Base-by-base conservation (phyloP, 208 protist species). In the Wallacemonas sp. region DNA sequence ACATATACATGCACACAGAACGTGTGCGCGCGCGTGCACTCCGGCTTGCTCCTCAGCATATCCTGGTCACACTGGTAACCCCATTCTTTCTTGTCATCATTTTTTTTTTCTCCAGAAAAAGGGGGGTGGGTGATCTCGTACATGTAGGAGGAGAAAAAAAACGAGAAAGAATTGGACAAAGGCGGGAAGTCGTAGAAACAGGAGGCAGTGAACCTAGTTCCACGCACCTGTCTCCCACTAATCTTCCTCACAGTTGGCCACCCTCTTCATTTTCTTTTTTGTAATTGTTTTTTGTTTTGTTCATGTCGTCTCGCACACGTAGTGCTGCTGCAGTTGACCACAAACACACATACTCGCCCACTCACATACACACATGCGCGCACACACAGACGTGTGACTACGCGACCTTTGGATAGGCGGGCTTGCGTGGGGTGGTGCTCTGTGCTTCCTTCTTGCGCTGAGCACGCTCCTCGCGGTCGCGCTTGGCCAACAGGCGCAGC, bases 391-490 rank as follows among this genome's bases (percentile, higher is more conserved):
- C 18, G 25, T 33, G 42, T 33, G 20, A 41, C 41, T 31, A 41
- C 29, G 29, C 23, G 22, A n/a, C 41, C 20, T 18, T 67, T 71
- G 69, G 39, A 52, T 59, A 26, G 65, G 41, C 29, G 31, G 65
- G 28, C 62, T 72, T 74, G n/a, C 63, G 49, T 2, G 61, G 49
- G 20, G 48, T 71, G 45, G 72, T 57, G 39, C 67, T 69, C 25
- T 74, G 69, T 26, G 81, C 61, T 55, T 92, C 81, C 55, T 80
- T 81, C 72, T 87, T 91, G 33, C 84, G 79, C 62, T 76, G 74
- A 46, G 74, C 82, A 23, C 86, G 81, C 65, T 97, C 88, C 62
- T 97, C 87, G 8, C 86, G 86, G 41, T 93, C 86, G 39, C 89
- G 89, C 74, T 86, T 90, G 20, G 73, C 61, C 8, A 81, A 25